phyloP scores from a whole-genome alignment of 192 early-diverging fungal genomes.

The Gigaspora rosea region DNA sequence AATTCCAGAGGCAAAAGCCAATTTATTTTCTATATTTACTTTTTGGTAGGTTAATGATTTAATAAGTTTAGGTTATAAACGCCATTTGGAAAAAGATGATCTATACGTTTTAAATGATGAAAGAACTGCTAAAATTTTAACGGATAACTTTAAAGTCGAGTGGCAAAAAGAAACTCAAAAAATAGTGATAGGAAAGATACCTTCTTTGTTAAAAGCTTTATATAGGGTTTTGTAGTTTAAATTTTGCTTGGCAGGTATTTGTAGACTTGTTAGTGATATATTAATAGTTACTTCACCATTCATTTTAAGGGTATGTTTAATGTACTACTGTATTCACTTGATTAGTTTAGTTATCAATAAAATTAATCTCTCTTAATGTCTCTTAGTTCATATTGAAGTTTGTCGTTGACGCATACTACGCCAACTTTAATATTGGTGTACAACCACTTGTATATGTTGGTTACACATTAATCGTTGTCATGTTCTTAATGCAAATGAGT shows the following conservation, averaged over 20 bases:
- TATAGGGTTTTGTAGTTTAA: slow-evolving; percentile 41
- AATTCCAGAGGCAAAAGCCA: slow-evolving; percentile 56
- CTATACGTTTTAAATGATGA: slow-evolving; percentile 50
- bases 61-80: slow-evolving; percentile 67
- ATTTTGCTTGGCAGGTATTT: slow-evolving; percentile 49
- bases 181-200: slow-evolving; percentile 32
- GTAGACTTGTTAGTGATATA: slow-evolving; percentile 41
- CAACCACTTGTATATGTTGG: slow-evolving; percentile 38
- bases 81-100: slow-evolving; percentile 64
- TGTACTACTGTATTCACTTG: not conserved
- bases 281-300: slow-evolving; percentile 38
- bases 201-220: slow-evolving; percentile 44
- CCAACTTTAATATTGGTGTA: not conserved
- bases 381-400: slow-evolving; percentile 7
- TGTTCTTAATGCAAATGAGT: slow-evolving; percentile 47
- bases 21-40: slow-evolving; percentile 57
- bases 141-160: slow-evolving; percentile 32
- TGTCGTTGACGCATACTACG: not conserved
- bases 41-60: slow-evolving; percentile 65
- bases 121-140: slow-evolving; percentile 37
- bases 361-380: not conserved
- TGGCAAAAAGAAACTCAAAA: slow-evolving; percentile 34
- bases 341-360: not conserved
- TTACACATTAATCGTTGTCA: slow-evolving; percentile 38
- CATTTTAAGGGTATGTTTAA: slow-evolving; percentile 27